Percentiles rank a stretch among this genome's conserved stretches.
phyloP scores from a whole-genome alignment of 2,329 filamentous ascomycete genomes.

The Cordyceps javanica region DNA sequence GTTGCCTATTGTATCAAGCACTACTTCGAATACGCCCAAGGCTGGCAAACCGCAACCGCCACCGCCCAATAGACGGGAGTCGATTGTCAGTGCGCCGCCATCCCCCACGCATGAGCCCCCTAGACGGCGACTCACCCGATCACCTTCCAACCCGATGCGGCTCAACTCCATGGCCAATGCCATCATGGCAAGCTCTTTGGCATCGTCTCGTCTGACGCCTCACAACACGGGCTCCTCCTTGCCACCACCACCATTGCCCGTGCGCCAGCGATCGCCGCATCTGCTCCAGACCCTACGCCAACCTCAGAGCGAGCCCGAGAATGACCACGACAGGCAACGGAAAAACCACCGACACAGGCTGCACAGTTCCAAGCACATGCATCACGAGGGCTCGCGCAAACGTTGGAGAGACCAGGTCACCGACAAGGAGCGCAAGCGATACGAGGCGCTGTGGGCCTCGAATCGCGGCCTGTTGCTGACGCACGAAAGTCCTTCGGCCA shows the following conservation, averaged over 20 bases:
- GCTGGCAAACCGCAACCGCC: conserved; percentile 13
- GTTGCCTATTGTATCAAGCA: conserved; percentile 12
- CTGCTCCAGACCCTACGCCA: conserved; percentile 64
- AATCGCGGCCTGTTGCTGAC: conserved; percentile 58
- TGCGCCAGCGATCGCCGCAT: conserved; percentile 41
- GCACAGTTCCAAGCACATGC: conserved; percentile 56
- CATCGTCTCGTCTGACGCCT: conserved; percentile 50
- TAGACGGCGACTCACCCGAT: conserved; percentile 19
- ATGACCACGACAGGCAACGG: conserved; percentile 47
- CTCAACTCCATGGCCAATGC: conserved; percentile 65
- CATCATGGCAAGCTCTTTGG: conserved; percentile 69
- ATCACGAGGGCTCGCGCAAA: conserved; percentile 68
- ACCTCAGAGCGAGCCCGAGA: conserved; percentile 41
- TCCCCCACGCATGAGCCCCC: conserved; percentile 31
- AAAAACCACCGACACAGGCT: conserved; percentile 48
- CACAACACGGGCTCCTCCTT: conserved; percentile 32
- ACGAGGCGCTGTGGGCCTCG: conserved; percentile 80
- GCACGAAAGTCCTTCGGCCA: conserved; percentile 13
- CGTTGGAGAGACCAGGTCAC: conserved; percentile 74
- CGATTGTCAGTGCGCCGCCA: conserved; percentile 24
- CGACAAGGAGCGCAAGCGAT: conserved; percentile 66
- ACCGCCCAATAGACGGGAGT: conserved; percentile 15
- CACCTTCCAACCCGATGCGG: conserved; percentile 36
- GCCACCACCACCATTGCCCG: conserved; percentile 30
- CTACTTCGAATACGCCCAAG: conserved; percentile 8